Evolutionary conservation across 768 basidiomycete species (phyloP).

Genomic region (Polyporus arcularius): DNA sequence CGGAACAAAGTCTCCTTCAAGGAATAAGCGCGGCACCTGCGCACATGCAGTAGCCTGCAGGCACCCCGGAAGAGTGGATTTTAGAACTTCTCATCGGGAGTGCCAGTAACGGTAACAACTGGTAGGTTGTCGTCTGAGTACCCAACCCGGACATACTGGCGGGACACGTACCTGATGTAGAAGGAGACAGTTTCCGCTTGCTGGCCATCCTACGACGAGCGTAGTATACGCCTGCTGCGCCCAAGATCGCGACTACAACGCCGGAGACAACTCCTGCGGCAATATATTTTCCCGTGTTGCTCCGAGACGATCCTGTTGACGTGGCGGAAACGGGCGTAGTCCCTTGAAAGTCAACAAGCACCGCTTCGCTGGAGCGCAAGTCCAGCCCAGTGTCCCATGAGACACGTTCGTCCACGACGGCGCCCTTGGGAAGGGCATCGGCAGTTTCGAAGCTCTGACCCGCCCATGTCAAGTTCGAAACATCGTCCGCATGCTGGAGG

Average conservation of each 20-base stretch:
- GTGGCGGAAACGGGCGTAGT: not conserved
- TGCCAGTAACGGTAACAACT: too few species aligned
- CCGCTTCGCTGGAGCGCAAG: conserved; percentile 27
- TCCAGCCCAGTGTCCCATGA: conserved; percentile 23
- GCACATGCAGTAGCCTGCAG: too few species aligned
- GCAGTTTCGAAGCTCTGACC: conserved; percentile 30
- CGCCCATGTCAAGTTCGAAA: conserved; percentile 26
- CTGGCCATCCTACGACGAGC: not conserved
- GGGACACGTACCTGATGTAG: not conserved
- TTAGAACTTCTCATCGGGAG: too few species aligned
- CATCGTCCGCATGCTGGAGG: conserved; percentile 31
- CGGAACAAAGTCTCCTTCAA: too few species aligned
- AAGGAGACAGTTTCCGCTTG: not conserved
- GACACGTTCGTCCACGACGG: conserved; percentile 19
- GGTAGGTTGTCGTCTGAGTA: too few species aligned
- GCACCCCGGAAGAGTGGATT: too few species aligned
- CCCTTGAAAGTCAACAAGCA: conserved; percentile 21
- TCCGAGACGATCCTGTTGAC: not conserved
- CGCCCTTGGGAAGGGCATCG: conserved; percentile 22
- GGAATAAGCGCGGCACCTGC: too few species aligned
- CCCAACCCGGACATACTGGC: too few species aligned
- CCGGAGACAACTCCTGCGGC: not conserved
- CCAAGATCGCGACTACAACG: not conserved
- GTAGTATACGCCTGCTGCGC: not conserved
- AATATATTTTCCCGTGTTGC: not conserved